Conservation (phyloP, 2,329 filamentous ascomycete species). For the Xylariaceae sp. region DNA sequence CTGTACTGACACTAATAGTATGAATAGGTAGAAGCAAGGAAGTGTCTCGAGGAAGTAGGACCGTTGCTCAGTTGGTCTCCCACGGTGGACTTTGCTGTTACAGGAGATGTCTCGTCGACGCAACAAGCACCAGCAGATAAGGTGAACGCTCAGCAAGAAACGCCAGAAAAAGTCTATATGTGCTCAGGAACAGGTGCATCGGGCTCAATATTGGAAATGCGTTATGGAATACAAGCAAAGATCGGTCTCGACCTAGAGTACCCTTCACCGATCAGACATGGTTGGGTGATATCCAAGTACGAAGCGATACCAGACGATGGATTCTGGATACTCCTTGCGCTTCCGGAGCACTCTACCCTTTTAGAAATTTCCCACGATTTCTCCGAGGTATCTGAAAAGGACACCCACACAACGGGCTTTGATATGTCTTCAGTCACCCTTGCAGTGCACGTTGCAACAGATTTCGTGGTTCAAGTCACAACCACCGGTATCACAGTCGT, state of each 20-base stretch:
- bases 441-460: slow-evolving; percentile 34
- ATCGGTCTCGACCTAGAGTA: slow-evolving; percentile 57
- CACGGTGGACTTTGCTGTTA: slow-evolving; percentile 52
- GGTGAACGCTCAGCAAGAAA: slow-evolving; percentile 22
- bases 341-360: slow-evolving; percentile 46
- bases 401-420: slow-evolving; percentile 41
- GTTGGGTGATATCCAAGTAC: slow-evolving; percentile 47
- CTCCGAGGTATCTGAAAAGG: slow-evolving; percentile 40
- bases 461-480: slow-evolving; percentile 51
- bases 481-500: slow-evolving; percentile 42
- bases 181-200: slow-evolving; percentile 60
- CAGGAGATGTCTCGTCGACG: slow-evolving; percentile 28
- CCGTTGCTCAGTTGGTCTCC: slow-evolving; percentile 63
- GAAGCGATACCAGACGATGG: slow-evolving; percentile 22
- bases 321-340: slow-evolving; percentile 43
- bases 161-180: slow-evolving; percentile 59
- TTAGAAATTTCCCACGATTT: slow-evolving; percentile 48
- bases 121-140: slow-evolving; percentile 27
- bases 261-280: slow-evolving; percentile 44
- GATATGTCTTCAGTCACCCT: slow-evolving; percentile 53
- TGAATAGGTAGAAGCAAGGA: slow-evolving; percentile 50
- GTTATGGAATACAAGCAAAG: slow-evolving; percentile 65
- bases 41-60: slow-evolving; percentile 51
- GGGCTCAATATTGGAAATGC: slow-evolving; percentile 64
- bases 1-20: background rate